Evolutionary conservation across 2,329 filamentous ascomycete species (phyloP).

Genomic region (Dactylellina drechsleri): DNA sequence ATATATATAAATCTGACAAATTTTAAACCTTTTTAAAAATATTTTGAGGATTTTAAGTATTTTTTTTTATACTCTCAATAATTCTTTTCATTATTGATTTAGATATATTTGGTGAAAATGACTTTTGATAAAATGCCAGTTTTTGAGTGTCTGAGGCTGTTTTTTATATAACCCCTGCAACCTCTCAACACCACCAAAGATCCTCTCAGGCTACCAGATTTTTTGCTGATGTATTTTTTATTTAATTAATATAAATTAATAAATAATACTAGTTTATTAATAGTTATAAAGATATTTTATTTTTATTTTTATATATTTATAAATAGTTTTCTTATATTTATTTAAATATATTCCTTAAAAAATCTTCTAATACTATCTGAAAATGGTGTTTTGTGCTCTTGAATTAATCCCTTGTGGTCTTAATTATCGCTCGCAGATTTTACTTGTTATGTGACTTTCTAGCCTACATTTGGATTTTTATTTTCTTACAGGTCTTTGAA

Average conservation of each 20-base stretch:
- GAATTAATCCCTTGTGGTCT: too few species aligned
- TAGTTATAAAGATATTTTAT: background rate
- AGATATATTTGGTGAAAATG: background rate
- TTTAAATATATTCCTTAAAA: background rate
- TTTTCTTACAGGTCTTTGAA: conserved; percentile 4
- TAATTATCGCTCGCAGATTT: too few species aligned
- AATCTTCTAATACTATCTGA: background rate
- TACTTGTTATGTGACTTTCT: background rate
- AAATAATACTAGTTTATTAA: background rate
- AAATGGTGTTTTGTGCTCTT: background rate
- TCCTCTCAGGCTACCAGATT: too few species aligned
- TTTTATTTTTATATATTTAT: background rate
- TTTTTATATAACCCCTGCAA: too few species aligned
- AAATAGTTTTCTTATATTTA: too few species aligned
- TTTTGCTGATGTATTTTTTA: too few species aligned
- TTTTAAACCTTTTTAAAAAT: too few species aligned
- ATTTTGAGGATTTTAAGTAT: too few species aligned
- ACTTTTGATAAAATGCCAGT: background rate
- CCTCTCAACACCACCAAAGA: too few species aligned
- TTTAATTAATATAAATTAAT: background rate
- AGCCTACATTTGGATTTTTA: background rate
- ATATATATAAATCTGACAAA: too few species aligned
- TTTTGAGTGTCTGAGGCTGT: background rate
- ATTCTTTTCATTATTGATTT: background rate
- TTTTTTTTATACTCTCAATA: too few species aligned